Evolutionary conservation across 192 early-diverging fungal species (phyloP).

Genomic region (Geranomyces variabilis): DNA sequence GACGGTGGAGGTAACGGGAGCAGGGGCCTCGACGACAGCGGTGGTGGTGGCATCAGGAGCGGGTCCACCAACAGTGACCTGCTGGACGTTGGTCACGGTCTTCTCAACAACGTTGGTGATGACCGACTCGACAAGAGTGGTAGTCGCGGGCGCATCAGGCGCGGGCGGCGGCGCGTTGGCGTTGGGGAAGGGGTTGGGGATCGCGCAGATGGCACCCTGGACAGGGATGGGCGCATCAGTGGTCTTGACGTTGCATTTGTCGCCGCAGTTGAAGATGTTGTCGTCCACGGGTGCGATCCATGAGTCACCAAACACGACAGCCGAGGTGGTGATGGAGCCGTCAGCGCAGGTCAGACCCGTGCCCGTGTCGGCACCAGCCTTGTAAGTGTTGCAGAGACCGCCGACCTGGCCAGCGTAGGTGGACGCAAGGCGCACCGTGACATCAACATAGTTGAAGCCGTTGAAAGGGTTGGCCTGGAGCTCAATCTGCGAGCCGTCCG

Average conservation of each 20-base stretch:
- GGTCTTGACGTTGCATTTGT: not conserved
- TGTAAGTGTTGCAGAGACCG: constrained; percentile 31
- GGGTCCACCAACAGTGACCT: not conserved
- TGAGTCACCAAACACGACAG: constrained; percentile 20
- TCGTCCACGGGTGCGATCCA: constrained; percentile 20
- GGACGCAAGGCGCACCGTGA: constrained; percentile 24
- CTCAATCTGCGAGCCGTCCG: constrained; percentile 28
- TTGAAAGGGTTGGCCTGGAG: constrained; percentile 14
- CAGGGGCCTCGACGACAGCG: not conserved
- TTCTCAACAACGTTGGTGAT: constrained; percentile 7
- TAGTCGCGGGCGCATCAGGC: not conserved
- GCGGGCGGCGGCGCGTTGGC: not conserved
- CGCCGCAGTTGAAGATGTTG: constrained; percentile 31
- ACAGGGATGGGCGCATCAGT: not conserved
- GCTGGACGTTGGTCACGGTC: not conserved
- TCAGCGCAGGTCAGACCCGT: constrained; percentile 20
- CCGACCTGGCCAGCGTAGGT: constrained; percentile 9
- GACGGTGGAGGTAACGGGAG: not conserved
- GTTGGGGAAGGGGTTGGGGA: constrained; percentile 3
- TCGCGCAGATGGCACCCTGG: not conserved
- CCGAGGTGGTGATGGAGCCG: constrained; percentile 7
- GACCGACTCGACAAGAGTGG: not conserved
- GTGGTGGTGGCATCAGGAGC: not conserved
- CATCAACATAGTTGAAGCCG: constrained; percentile 25
- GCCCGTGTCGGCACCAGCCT: constrained; percentile 17